A percentile compares a stretch with the other conserved stretches of the same genome.
Evolutionary conservation across 2,329 filamentous ascomycete genomes (phyloP).

Genomic region (Paecilomyces variotii): DNA sequence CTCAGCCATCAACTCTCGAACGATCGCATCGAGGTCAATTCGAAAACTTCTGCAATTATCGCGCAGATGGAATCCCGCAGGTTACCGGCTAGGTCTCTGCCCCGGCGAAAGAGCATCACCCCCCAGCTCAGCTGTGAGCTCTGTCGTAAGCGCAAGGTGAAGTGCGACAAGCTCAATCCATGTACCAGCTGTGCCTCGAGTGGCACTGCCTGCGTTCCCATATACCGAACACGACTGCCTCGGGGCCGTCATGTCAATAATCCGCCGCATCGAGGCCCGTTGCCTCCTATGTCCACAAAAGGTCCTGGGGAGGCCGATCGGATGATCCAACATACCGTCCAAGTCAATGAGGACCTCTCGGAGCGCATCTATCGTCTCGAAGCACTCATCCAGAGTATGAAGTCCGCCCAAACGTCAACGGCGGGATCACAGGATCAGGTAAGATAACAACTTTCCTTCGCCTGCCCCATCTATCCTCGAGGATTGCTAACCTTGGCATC

Average conservation of each 20-base stretch:
- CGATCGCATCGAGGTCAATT: too few species aligned
- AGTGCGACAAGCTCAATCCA: slow-evolving; percentile 12
- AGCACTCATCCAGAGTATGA: slow-evolving; percentile 3
- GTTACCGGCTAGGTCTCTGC: not conserved
- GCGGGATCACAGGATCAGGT: not conserved
- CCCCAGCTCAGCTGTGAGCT: slow-evolving; percentile 9
- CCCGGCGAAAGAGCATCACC: not conserved
- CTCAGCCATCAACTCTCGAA: too few species aligned
- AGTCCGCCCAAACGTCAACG: not conserved
- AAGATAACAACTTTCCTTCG: not conserved
- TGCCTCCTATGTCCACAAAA: not conserved
- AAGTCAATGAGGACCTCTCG: slow-evolving; percentile 3
- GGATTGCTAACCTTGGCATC: not conserved
- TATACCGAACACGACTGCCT: slow-evolving; percentile 10
- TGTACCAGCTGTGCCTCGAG: slow-evolving; percentile 11
- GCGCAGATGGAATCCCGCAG: not conserved
- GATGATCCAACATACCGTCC: not conserved
- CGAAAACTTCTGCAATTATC: too few species aligned
- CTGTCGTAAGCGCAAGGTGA: slow-evolving; percentile 13
- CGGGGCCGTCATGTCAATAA: slow-evolving; percentile 8
- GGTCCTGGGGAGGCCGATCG: not conserved
- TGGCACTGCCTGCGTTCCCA: slow-evolving; percentile 8
- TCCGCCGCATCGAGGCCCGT: not conserved
- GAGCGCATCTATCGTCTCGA: slow-evolving; percentile 9
- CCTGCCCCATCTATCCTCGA: too few species aligned